Evolutionary conservation across 1,284 basidiomycete genomes (phyloP), one percentile per base, ranked within the genome.

Genomic region (Microbotryum saponariae): DNA sequence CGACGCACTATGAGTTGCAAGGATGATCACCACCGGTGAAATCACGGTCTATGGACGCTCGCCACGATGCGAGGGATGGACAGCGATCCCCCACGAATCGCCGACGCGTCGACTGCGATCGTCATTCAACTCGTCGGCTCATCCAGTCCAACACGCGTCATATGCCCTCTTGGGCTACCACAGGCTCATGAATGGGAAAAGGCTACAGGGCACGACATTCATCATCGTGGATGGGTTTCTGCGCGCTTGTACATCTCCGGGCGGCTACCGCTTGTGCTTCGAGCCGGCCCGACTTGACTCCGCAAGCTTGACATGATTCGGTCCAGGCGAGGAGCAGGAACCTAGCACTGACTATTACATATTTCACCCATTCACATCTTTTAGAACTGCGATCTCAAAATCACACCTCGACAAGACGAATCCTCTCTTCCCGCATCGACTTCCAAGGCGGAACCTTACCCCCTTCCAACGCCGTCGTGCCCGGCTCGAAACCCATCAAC

Each of bases 371-470:
- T 45, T 23, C 9, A 50, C 10, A 14, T 6, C 16, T 47, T n/a
- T 6, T 18, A 74, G 73, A 73, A 61, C 69, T 74, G 4, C 67
- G 68, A 33, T 68, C 70, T 6, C 61, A 60, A 7, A 68, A 70
- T 48, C 69, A 73, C 58, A 70, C 69, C 9, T 69, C 73, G 25
- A 71, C 71, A 23, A 65, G 67, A 4, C 65, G 70, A 1, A 65
- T 74, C 51, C 60, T 72, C 54, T 59, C 62, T 47, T 55, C 60
- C n/a, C 67, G 61, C 29, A 45, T 66, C 49, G 57, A 68, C 46
- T 73, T 74, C 51, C 73, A 74, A 58, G 72, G 70, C 51, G 51
- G 60, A 2, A 50, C 60, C 8, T 59, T 70, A 27, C 72, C 73
- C 2, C 73, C 73, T 9, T 70, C 68, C 23, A 70, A 71, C 62